Evolutionary conservation across 495 filamentous ascomycete genomes (phyloP).

Genomic region (Lepraria neglecta): DNA sequence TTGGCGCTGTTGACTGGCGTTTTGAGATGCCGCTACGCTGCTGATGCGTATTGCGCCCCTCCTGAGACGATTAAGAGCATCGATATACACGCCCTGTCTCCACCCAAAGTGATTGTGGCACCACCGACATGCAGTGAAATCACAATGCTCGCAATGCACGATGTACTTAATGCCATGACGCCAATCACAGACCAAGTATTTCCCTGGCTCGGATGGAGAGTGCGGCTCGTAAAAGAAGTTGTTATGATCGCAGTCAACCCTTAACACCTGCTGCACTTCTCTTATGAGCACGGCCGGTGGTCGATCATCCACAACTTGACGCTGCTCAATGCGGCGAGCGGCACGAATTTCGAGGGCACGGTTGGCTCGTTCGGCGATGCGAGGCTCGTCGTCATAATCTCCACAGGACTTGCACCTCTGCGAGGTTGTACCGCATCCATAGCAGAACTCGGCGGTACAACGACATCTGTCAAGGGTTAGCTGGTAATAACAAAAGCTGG

Average conservation of each 20-base stretch:
- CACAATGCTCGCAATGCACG: not conserved
- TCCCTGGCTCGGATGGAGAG: not conserved
- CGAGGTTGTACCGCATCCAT: not conserved
- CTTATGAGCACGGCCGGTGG: too few relatives aligned
- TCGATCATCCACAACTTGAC: too few relatives aligned
- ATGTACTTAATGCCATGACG: not conserved
- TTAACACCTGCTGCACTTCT: too few relatives aligned
- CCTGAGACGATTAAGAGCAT: not conserved
- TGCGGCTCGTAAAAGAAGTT: not conserved
- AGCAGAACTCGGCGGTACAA: not conserved
- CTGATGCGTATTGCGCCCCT: too few relatives aligned
- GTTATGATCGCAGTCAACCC: not conserved
- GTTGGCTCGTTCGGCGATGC: not conserved
- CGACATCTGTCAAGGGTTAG: not conserved
- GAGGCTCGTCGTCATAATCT: slow-evolving; percentile 2
- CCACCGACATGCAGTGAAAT: not conserved
- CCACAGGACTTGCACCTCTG: not conserved
- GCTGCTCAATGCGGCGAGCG: not conserved
- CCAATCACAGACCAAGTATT: not conserved
- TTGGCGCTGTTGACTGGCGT: too few relatives aligned
- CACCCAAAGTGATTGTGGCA: not conserved
- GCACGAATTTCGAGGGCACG: not conserved
- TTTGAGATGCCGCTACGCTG: too few relatives aligned
- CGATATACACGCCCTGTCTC: not conserved
- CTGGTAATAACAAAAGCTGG: too few relatives aligned